Evolutionary conservation across 2,329 filamentous ascomycete species (phyloP).

Genomic region (Aspergillus thermomutatus): DNA sequence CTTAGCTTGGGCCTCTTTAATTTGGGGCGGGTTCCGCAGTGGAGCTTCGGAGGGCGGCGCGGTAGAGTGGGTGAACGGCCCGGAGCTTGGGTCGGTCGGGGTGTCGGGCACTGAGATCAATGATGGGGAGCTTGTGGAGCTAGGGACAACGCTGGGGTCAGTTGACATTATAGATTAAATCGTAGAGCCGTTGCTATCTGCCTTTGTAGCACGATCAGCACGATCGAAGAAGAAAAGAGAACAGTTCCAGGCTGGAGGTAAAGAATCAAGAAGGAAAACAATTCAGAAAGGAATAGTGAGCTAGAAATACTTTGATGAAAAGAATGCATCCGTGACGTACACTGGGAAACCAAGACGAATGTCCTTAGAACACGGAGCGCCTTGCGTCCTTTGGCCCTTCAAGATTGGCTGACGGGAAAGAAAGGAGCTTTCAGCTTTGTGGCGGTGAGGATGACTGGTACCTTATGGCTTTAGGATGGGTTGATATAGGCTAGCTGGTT

Average conservation of each 20-base stretch:
- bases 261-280: not conserved
- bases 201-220: not conserved
- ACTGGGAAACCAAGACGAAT: not conserved
- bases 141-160: conserved; percentile 2
- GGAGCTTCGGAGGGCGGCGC: conserved; percentile 20
- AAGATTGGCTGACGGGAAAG: not conserved
- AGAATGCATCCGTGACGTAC: not conserved
- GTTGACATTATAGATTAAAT: conserved; percentile 8
- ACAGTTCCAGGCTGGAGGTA: not conserved
- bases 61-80: conserved; percentile 18
- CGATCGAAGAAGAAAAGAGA: not conserved
- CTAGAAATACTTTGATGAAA: not conserved
- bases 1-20: conserved; percentile 2
- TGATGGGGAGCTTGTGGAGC: conserved; percentile 4
- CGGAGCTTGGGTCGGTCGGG: conserved; percentile 19
- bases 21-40: conserved; percentile 15
- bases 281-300: not conserved
- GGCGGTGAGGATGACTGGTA: not conserved
- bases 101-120: conserved; percentile 13
- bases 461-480: not conserved
- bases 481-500: not conserved
- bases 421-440: not conserved
- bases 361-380: not conserved
- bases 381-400: not conserved
- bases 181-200: not conserved